Conservation (phyloP, 2,329 filamentous ascomycete species). For the Diaporthe nobilis region DNA sequence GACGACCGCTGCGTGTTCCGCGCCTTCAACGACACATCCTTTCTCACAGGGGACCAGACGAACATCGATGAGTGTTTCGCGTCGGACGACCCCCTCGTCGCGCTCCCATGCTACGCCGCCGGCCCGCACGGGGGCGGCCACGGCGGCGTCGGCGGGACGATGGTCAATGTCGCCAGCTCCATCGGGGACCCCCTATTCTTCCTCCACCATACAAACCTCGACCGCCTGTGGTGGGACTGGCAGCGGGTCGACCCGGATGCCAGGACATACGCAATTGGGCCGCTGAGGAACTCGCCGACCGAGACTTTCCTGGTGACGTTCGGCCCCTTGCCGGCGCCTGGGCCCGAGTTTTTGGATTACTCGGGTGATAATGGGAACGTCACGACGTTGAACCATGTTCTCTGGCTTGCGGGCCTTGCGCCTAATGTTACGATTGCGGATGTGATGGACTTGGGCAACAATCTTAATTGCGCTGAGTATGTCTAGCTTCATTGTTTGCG, state of each 20-base stretch:
- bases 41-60: not conserved
- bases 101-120: constrained; percentile 44
- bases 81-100: constrained; percentile 10
- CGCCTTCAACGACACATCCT: constrained; percentile 29
- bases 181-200: constrained; percentile 54
- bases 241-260: constrained; percentile 43
- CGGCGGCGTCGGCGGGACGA: constrained; percentile 44
- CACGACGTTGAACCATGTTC: constrained; percentile 18
- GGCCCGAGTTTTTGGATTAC: not conserved
- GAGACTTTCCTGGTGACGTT: not conserved
- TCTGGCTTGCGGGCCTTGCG: constrained; percentile 23
- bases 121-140: constrained; percentile 46
- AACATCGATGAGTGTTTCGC: constrained; percentile 14
- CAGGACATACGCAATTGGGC: not conserved
- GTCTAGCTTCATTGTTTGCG: not conserved
- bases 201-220: constrained; percentile 49
- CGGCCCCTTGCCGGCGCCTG: not conserved
- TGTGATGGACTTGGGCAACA: constrained; percentile 31
- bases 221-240: constrained; percentile 50
- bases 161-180: constrained; percentile 45
- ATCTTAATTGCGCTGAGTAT: constrained; percentile 29
- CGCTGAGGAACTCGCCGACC: not conserved
- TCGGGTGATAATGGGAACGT: constrained; percentile 36
- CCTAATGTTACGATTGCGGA: constrained; percentile 27
- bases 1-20: constrained; percentile 28